Base-by-base conservation (phyloP, 345 rosid species). In the Camelina hispida region DNA sequence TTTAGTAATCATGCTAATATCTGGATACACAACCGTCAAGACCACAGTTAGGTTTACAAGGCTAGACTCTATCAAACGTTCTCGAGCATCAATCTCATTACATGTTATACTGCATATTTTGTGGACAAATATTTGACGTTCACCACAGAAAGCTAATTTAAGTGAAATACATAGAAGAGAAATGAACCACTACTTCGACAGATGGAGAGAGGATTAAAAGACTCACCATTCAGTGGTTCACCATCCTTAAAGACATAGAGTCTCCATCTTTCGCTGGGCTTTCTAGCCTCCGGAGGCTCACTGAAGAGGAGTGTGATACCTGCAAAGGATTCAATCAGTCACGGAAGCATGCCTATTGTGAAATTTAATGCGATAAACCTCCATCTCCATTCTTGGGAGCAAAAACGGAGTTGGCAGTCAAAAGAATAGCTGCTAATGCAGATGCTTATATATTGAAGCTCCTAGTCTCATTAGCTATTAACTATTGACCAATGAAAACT, bases 201-300 rank as follows among this genome's bases (percentile, higher is more conserved):
- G 42, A 69, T 54, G 51, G 68, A 53, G 22, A 57, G 64, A 32
- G 54, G 40, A 22, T 37, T 66, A 9, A 30, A 70, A 56, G 64
- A 67, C 80, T 65, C 73, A 89, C 97, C 99, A 80, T 89, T 87
- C 47, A 95, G 77, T 79, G 85, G 89, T 79, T 94, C 97, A 42
- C 91, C 93, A 40, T 76, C 91, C 85, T 94, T 94, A 81, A 94
- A 88, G 55, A 90, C 95, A 85, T 91, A 91, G 4, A 94, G 90
- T 66, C 96, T 83, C 98, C 98, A 94, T 87, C 97, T 84, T 63
- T 87, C 32, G 38, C 74, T 71, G 69, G 99, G 98, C 86, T 88
- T 89, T 37, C 90, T 87, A 75, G 91, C 96, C 72, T 96, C 98
- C 10, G 98, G 91, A 17, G 98, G 98, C 87, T 96, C 96, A 80